Evolutionary conservation across 495 filamentous ascomycete genomes (phyloP), one percentile per base, ranked within the genome.

Genomic region (Penicillium mononematosum): DNA sequence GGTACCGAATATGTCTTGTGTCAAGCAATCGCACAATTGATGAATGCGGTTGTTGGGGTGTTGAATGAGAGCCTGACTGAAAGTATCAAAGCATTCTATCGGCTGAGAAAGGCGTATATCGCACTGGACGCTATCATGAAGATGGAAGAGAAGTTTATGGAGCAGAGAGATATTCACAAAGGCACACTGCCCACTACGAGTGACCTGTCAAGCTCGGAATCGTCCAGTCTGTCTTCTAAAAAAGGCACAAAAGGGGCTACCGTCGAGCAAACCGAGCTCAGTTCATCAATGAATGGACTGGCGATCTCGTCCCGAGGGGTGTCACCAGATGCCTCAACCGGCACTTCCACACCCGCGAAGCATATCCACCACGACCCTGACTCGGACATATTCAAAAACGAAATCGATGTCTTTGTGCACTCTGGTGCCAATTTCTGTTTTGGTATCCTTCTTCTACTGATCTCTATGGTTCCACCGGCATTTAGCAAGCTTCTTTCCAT

Each of bases 11-110:
- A 87, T 71, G 85, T 88, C 0, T 75, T 98, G 4, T 87, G 82
- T 55, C 78, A 88, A 64, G 88, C 90, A 11, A 84, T 96, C 75
- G 81, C 89, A 3, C 89, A 96, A 62, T 73, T 98, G 50, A 96
- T 96, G 88, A 81, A 81, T 63, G 95, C 94, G 7, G 88, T 98
- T 16, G 83, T 96, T 5, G 90, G 83, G 1, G 88, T 98, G 9
- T 76, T 97, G 61, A 95, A 92, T 58, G 94, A 98, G 70, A 96
- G 90, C 63, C 74, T 98, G 60, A 94, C 93, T 0, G 94, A 98
- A 62, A 91, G 85, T 45, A 82, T 98, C 66, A 89, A 87, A 70
- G 90, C 90, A 1, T 96, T 98, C 61, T 96, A 96, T 68, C 94
- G 92, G 69, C 68, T 98, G 67, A 80, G 95, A 58, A 96, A 92